Percentiles rank a stretch among this genome's conserved stretches.
Evolutionary conservation across 495 filamentous ascomycete genomes (phyloP).

Genomic region (Penicillium tannophilum): DNA sequence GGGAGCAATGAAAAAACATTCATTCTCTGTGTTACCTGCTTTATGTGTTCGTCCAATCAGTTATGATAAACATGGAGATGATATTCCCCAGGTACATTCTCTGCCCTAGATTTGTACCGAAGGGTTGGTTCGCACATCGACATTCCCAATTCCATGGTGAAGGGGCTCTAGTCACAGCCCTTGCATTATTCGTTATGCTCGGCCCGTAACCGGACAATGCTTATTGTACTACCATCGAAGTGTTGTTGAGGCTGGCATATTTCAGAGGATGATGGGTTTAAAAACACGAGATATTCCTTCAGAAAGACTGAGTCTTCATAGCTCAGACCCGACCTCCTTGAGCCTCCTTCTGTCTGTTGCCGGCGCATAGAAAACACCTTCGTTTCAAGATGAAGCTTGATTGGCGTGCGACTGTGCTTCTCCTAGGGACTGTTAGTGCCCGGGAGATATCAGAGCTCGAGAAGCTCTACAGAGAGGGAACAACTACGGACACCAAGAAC

Average conservation of each 20-base stretch:
- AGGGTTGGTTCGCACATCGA: not conserved
- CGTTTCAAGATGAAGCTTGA: constrained; percentile 4
- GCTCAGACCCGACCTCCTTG: not conserved
- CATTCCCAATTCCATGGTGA: not conserved
- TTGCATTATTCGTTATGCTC: not conserved
- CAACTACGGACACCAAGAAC: constrained; percentile 2
- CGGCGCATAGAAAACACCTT: not conserved
- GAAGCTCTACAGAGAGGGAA: constrained; percentile 6
- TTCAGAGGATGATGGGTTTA: not conserved
- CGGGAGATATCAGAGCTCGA: constrained; percentile 3
- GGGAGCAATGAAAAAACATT: not conserved
- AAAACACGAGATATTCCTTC: not conserved
- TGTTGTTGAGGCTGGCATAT: not conserved
- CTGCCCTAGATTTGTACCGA: not conserved
- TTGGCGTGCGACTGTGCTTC: not conserved
- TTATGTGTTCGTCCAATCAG: not conserved
- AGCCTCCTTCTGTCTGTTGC: not conserved
- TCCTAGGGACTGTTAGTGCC: constrained; percentile 1
- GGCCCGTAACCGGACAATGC: not conserved
- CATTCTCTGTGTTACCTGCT: not conserved
- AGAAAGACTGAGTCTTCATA: not conserved
- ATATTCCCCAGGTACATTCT: not conserved
- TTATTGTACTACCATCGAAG: not conserved
- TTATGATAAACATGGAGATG: not conserved
- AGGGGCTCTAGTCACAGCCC: not conserved